A percentile compares a stretch with the other conserved stretches of the same genome.
phyloP scores from a whole-genome alignment of 352 stramenopile species.

The Aphanomyces invadans region DNA sequence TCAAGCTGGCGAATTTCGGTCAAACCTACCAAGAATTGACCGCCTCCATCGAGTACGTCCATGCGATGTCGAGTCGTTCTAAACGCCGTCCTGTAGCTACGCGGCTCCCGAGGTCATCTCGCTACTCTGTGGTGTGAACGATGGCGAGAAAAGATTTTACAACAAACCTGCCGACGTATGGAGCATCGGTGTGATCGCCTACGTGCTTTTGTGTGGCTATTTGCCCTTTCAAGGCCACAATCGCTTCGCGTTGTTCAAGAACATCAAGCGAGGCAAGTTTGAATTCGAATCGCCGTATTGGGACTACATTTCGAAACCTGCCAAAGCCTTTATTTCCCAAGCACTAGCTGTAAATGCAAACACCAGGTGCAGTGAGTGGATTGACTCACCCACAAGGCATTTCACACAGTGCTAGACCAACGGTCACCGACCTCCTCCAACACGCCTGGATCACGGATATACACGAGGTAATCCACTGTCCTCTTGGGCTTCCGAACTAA shows the following conservation, averaged over 20 bases:
- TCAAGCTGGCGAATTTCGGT: neutral
- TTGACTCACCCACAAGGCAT: neutral
- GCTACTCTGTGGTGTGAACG: neutral
- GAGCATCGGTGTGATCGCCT: slow-evolving; percentile 81
- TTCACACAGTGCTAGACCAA: slow-evolving; percentile 29
- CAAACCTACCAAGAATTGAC: neutral
- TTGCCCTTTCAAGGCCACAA: slow-evolving; percentile 90
- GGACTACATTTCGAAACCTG: slow-evolving; percentile 82
- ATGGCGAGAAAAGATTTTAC: slow-evolving; percentile 61
- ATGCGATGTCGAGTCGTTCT: neutral
- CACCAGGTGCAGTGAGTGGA: slow-evolving; percentile 37
- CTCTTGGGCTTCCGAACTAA: too few species aligned
- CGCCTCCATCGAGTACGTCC: neutral
- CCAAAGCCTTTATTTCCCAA: slow-evolving; percentile 82
- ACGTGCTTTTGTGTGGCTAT: slow-evolving; percentile 84
- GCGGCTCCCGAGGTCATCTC: slow-evolving; percentile 60
- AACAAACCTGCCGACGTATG: slow-evolving; percentile 79
- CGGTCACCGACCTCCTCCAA: slow-evolving; percentile 44
- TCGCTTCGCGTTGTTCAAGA: slow-evolving; percentile 87
- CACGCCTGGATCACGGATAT: slow-evolving; percentile 55
- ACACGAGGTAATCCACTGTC: neutral
- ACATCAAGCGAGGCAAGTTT: slow-evolving; percentile 82
- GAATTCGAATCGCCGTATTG: slow-evolving; percentile 84
- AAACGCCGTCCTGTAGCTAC: slow-evolving; percentile 37
- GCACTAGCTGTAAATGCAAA: slow-evolving; percentile 79